Evolutionary conservation across 306 rosid genomes (phyloP).

Genomic region (Elaeagnus macrophylla): DNA sequence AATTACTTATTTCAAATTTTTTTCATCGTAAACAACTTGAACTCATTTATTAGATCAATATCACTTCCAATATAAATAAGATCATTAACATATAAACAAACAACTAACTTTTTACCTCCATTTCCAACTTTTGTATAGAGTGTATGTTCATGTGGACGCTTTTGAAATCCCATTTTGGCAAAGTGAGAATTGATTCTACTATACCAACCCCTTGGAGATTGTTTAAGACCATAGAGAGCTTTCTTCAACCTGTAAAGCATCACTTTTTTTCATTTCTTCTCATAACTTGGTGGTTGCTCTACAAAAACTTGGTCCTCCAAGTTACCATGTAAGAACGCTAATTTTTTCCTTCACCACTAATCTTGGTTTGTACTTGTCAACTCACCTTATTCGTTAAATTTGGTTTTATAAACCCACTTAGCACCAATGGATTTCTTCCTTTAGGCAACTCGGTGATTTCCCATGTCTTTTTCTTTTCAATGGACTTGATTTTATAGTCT

Average conservation of each 20-base stretch:
- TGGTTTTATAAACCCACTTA: neutral
- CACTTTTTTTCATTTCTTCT: neutral
- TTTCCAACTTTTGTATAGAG: neutral
- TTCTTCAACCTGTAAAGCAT: neutral
- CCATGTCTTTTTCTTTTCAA: neutral
- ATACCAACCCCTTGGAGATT: neutral
- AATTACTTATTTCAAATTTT: neutral
- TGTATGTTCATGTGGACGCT: neutral
- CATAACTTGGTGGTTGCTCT: neutral
- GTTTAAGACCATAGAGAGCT: neutral
- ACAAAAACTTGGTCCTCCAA: neutral
- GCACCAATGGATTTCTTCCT: too few species aligned
- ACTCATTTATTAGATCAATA: neutral
- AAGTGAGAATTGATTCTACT: neutral
- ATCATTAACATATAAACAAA: slow-evolving; percentile 1
- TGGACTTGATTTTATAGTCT: neutral
- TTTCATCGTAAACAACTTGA: neutral
- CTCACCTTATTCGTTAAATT: neutral
- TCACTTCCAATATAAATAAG: neutral
- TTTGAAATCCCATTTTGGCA: neutral
- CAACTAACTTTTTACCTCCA: neutral
- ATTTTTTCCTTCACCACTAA: neutral
- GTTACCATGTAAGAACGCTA: neutral
- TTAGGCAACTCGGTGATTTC: neutral
- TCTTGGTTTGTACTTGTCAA: neutral